These are phyloP conservation scores for Thraustotheca clavata DNA, from an alignment of 352 stramenopile species.

Conservation along the genomic window DNA sequence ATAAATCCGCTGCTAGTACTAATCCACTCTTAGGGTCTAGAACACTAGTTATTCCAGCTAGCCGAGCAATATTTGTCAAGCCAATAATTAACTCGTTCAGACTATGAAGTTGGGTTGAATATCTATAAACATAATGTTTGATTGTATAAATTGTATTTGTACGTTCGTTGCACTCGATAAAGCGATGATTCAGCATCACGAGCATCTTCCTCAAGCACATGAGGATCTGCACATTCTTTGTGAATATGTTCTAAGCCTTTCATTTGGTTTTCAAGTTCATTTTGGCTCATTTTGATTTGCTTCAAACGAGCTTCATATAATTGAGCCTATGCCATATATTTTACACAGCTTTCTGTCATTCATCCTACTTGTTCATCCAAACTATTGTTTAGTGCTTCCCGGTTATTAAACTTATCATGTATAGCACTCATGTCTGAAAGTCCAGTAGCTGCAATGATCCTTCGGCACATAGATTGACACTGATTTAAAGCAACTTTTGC, in stretches of 20 bases:
- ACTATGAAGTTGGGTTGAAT: slow-evolving; percentile 41
- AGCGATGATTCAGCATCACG: slow-evolving; percentile 65
- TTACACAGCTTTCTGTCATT: background rate
- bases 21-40: slow-evolving; percentile 45
- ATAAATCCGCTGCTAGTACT: slow-evolving; percentile 45
- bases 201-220: slow-evolving; percentile 58
- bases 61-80: slow-evolving; percentile 55
- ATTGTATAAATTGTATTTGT: slow-evolving; percentile 22
- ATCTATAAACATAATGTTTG: background rate
- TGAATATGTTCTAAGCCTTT: slow-evolving; percentile 35
- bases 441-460: slow-evolving; percentile 73
- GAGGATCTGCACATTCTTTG: slow-evolving; percentile 32
- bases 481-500: slow-evolving; percentile 70
- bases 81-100: slow-evolving; percentile 72
- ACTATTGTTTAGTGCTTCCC: slow-evolving; percentile 66
- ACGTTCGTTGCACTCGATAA: slow-evolving; percentile 47
- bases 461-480: slow-evolving; percentile 74
- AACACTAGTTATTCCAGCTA: slow-evolving; percentile 65
- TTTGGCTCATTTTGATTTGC: slow-evolving; percentile 67
- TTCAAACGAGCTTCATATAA: slow-evolving; percentile 71
- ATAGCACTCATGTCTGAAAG: slow-evolving; percentile 71
- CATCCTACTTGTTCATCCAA: slow-evolving; percentile 57
- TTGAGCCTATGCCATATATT: slow-evolving; percentile 25
- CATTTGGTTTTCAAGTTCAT: slow-evolving; percentile 62
- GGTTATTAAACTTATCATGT: slow-evolving; percentile 66